phyloP scores from a whole-genome alignment of 2,329 filamentous ascomycete species.

The Seiridium cupressi region DNA sequence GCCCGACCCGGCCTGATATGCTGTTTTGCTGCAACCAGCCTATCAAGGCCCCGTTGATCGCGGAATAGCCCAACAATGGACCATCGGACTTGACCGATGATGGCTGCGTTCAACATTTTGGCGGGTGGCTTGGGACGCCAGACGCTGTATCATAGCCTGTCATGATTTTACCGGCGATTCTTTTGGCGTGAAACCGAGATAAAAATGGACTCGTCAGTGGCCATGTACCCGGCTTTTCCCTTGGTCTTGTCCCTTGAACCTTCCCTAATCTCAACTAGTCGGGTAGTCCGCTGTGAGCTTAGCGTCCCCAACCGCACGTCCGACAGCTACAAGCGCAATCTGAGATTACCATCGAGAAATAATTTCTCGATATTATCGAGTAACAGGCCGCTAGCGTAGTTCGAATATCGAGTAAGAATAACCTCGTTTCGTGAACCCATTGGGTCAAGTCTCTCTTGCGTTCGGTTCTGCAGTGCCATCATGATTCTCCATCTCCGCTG shows the following conservation, averaged over 20 bases:
- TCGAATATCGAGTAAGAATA: constrained; percentile 19
- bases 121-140: neutral
- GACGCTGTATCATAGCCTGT: neutral
- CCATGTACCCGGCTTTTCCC: neutral
- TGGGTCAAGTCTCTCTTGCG: constrained; percentile 7
- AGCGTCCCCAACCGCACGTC: neutral
- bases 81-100: neutral
- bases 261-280: neutral
- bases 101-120: neutral
- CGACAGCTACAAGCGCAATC: neutral
- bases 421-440: constrained; percentile 20
- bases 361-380: constrained; percentile 25
- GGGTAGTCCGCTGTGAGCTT: neutral
- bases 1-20: neutral
- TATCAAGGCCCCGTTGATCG: neutral
- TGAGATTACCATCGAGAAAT: constrained; percentile 21
- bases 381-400: constrained; percentile 12
- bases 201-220: neutral
- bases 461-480: neutral
- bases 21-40: neutral
- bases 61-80: neutral
- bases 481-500: neutral
- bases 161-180: neutral
- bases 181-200: neutral
- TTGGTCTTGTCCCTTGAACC: neutral